A percentile compares a stretch with the other conserved stretches of the same genome.
phyloP scores from a whole-genome alignment of 306 rosid species.

The Rubus idaeus region DNA sequence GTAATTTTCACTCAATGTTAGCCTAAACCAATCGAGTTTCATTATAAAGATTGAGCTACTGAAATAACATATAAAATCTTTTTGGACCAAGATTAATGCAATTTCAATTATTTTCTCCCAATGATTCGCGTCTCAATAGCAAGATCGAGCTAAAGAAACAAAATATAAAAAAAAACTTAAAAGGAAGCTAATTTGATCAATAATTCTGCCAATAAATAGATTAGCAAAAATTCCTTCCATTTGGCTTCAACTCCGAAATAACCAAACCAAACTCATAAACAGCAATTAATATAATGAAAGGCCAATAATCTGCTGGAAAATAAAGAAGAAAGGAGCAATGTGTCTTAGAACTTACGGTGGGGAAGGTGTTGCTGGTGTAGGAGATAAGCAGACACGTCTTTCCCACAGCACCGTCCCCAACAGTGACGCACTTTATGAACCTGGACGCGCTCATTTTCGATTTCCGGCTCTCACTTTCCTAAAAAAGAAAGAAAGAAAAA shows the following conservation, averaged over 20 bases:
- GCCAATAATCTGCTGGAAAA: background rate
- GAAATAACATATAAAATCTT: slow-evolving; percentile 1
- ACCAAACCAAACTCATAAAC: background rate
- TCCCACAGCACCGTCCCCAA: slow-evolving; percentile 99
- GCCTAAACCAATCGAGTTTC: background rate
- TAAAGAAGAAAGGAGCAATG: background rate
- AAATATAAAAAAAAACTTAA: background rate
- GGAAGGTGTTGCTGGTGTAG: slow-evolving; percentile 98
- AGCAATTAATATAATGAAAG: background rate
- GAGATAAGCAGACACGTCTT: slow-evolving; percentile 97
- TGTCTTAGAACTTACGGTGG: slow-evolving; percentile 57
- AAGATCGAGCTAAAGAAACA: background rate
- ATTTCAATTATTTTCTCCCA: slow-evolving; percentile 3
- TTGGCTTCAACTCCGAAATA: background rate
- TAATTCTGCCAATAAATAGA: background rate
- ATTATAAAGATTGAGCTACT: background rate
- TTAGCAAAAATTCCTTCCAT: background rate
- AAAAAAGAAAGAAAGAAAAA: slow-evolving; percentile 18
- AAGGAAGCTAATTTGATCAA: background rate
- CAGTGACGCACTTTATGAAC: slow-evolving; percentile 98
- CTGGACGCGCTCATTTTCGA: slow-evolving; percentile 91
- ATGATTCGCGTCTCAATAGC: background rate
- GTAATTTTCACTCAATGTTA: background rate
- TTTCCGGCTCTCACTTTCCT: slow-evolving; percentile 19
- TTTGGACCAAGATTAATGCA: slow-evolving; percentile 5